Evolutionary conservation across 1,284 basidiomycete species (phyloP).

Genomic region (Singerocomus rubriflavus): DNA sequence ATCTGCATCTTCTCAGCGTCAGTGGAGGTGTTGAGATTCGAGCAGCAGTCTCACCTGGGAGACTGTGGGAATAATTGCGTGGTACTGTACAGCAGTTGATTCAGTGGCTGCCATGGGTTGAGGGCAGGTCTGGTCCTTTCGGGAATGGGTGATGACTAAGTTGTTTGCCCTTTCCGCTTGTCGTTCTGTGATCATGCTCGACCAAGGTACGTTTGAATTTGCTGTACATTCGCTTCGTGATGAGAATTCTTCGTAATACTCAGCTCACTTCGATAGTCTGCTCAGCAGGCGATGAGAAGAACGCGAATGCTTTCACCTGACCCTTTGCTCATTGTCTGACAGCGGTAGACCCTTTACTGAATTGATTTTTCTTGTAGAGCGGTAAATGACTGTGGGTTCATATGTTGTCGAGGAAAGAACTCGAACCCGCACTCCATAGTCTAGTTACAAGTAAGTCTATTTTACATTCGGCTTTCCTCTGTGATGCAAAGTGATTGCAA

Average conservation of each 20-base stretch:
- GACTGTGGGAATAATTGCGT: conserved; percentile 23
- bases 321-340: conserved; percentile 1
- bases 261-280: conserved; percentile 62
- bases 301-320: conserved; percentile 43
- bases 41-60: background rate
- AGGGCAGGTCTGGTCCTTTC: conserved; percentile 20
- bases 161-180: background rate
- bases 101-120: conserved; percentile 41
- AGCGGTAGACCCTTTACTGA: conserved; percentile 8
- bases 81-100: conserved; percentile 42
- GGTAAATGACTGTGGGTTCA: background rate
- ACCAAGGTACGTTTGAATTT: conserved; percentile 14
- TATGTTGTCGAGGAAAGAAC: too few species aligned
- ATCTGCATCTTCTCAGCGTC: conserved; percentile 70
- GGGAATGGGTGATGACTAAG: background rate
- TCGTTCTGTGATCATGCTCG: conserved; percentile 13
- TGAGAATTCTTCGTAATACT: conserved; percentile 52
- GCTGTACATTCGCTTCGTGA: conserved; percentile 29
- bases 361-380: background rate
- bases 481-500: conserved; percentile 55
- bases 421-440: too few species aligned
- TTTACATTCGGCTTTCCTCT: conserved; percentile 2
- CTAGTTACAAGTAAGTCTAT: conserved; percentile 26
- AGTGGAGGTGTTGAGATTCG: background rate
- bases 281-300: conserved; percentile 49